phyloP scores from a whole-genome alignment of 169 alveolate species.

The Blepharisma undulans region DNA sequence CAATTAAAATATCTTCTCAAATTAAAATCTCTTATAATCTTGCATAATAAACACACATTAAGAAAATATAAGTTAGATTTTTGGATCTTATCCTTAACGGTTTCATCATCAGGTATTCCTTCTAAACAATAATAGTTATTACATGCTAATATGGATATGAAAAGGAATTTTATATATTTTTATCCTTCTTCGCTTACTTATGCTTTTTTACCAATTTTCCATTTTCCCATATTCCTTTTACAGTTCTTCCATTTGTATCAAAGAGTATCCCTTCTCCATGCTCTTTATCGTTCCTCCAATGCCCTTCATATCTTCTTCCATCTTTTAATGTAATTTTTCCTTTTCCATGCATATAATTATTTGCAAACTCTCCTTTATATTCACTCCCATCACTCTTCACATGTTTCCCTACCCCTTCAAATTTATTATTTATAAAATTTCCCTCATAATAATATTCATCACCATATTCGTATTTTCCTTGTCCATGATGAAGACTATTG shows the following conservation, averaged over 20 bases:
- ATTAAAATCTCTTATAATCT: no score
- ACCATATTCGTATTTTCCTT: slow-evolving; percentile 60
- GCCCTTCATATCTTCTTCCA: slow-evolving; percentile 53
- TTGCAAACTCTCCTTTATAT: slow-evolving; percentile 49
- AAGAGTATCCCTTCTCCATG: slow-evolving; percentile 50
- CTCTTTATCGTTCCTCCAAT: no score
- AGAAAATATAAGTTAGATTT: no score
- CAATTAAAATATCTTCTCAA: no score
- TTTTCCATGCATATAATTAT: slow-evolving; percentile 56
- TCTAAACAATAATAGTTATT: no score
- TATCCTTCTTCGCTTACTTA: no score
- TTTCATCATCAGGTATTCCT: no score
- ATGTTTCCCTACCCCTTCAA: slow-evolving; percentile 46
- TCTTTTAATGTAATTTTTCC: slow-evolving; percentile 57
- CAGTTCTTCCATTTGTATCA: slow-evolving; percentile 11
- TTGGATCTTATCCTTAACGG: no score
- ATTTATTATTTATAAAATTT: no score
- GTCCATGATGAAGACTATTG: slow-evolving; percentile 64
- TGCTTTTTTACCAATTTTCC: slow-evolving; percentile 45
- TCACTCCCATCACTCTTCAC: slow-evolving; percentile 53
- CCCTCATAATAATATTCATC: slow-evolving; percentile 55
- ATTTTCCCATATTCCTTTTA: slow-evolving; percentile 41
- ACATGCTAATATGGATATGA: no score
- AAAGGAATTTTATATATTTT: no score
- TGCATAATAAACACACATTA: no score